These are phyloP conservation scores for Aureobasidium sp. DNA, from an alignment of 2,329 filamentous ascomycete species.

Conservation along the genomic window DNA sequence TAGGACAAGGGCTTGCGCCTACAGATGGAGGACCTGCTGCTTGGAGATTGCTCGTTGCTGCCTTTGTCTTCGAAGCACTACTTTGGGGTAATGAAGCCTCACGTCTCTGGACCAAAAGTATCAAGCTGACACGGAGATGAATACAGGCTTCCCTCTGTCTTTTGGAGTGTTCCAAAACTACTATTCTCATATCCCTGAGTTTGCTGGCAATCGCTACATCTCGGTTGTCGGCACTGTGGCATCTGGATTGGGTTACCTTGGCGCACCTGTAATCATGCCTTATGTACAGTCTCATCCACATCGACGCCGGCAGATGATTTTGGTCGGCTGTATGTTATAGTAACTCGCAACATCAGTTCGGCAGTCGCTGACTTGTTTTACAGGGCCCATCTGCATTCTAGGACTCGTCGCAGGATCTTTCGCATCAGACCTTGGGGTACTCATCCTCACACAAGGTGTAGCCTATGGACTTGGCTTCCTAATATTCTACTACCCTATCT, in stretches of 20 bases:
- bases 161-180: too few species aligned
- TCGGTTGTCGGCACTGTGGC: constrained; percentile 57
- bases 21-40: too few species aligned
- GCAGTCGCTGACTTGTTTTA: too few species aligned
- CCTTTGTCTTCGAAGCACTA: too few species aligned
- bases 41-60: too few species aligned
- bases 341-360: too few species aligned
- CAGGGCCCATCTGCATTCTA: constrained; percentile 18
- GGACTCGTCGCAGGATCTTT: constrained; percentile 30
- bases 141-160: too few species aligned
- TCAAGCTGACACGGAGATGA: too few species aligned
- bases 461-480: constrained; percentile 53
- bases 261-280: constrained; percentile 41
- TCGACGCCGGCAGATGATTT: not conserved
- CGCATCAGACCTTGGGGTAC: constrained; percentile 42
- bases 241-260: constrained; percentile 48
- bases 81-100: too few species aligned
- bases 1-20: too few species aligned
- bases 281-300: constrained; percentile 25
- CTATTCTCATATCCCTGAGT: constrained; percentile 49
- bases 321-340: too few species aligned
- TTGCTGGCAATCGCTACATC: constrained; percentile 39
- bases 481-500: constrained; percentile 22
- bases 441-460: constrained; percentile 54
- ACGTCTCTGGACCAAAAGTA: too few species aligned